Percentiles rank a stretch among this genome's conserved stretches.
phyloP scores from a whole-genome alignment of 148 eudicot genomes.

The Mesembryanthemum crystallinum region DNA sequence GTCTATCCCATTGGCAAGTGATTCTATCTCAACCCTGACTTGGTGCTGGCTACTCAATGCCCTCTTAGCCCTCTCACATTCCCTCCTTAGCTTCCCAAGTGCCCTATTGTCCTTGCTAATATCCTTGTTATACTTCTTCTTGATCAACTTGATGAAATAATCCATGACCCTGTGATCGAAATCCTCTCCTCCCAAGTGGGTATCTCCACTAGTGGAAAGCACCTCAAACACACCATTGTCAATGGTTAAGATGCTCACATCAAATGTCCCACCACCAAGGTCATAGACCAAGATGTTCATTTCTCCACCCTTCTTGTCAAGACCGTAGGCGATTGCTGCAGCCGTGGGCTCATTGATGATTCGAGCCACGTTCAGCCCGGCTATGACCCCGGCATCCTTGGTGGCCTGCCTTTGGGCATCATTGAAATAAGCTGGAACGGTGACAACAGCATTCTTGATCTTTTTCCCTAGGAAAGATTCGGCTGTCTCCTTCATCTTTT shows the following conservation, averaged over 20 bases:
- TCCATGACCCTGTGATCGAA: slow-evolving; percentile 53
- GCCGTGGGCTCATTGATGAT: slow-evolving; percentile 51
- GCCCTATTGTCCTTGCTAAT: slow-evolving; percentile 51
- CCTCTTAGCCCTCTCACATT: slow-evolving; percentile 51
- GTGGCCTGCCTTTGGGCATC: slow-evolving; percentile 58
- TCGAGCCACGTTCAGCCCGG: slow-evolving; percentile 47
- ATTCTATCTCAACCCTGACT: slow-evolving; percentile 46
- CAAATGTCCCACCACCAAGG: slow-evolving; percentile 55
- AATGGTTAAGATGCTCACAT: slow-evolving; percentile 42
- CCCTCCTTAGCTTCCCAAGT: slow-evolving; percentile 44
- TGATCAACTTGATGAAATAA: slow-evolving; percentile 47
- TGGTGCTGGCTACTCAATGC: slow-evolving; percentile 52
- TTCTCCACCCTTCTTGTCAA: slow-evolving; percentile 42
- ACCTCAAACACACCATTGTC: slow-evolving; percentile 54
- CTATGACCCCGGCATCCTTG: slow-evolving; percentile 48
- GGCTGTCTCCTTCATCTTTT: slow-evolving; percentile 54
- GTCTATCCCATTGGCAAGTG: slow-evolving; percentile 40
- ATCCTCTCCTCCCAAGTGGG: slow-evolving; percentile 59
- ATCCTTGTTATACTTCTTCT: slow-evolving; percentile 47
- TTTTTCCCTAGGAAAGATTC: slow-evolving; percentile 42
- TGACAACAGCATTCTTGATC: slow-evolving; percentile 43
- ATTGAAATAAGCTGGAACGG: slow-evolving; percentile 57
- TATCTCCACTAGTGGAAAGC: slow-evolving; percentile 52
- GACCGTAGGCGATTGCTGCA: slow-evolving; percentile 50
- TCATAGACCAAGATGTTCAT: slow-evolving; percentile 51